Percentiles rank a stretch among this genome's conserved stretches.
These are phyloP conservation scores for Clavispora phyllophila DNA, from an alignment of 805 yeast species.

Conservation along the genomic window DNA sequence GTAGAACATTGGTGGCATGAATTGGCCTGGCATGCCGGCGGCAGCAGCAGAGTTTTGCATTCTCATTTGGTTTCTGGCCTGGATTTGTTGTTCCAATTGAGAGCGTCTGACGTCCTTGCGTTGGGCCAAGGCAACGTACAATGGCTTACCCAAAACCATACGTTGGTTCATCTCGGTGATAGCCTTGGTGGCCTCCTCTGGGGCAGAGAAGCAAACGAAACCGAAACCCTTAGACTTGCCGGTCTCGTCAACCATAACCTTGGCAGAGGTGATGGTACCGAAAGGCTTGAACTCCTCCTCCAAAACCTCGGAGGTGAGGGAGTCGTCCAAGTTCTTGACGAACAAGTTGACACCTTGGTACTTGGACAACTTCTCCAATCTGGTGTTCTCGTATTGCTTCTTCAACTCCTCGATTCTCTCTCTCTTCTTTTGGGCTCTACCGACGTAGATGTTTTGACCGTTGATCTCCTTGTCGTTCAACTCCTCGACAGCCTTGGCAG, in stretches of 20 bases:
- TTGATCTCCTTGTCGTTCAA: slow-evolving; percentile 82
- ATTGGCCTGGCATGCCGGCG: slow-evolving; percentile 79
- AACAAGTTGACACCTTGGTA: slow-evolving; percentile 97
- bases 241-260: slow-evolving; percentile 90
- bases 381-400: slow-evolving; percentile 87
- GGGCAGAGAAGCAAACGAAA: slow-evolving; percentile 94
- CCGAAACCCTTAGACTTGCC: slow-evolving; percentile 98
- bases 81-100: slow-evolving; percentile 96
- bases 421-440: slow-evolving; percentile 98
- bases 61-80: slow-evolving; percentile 97
- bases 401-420: slow-evolving; percentile 96
- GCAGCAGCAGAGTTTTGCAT: slow-evolving; percentile 94
- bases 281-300: slow-evolving; percentile 88
- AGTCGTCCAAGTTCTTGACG: slow-evolving; percentile 93
- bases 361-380: slow-evolving; percentile 86
- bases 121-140: slow-evolving; percentile 98
- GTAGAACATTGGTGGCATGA: slow-evolving; percentile 81
- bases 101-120: slow-evolving; percentile 96
- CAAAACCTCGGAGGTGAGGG: slow-evolving; percentile 85
- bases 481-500: slow-evolving; percentile 86
- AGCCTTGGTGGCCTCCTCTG: slow-evolving; percentile 99
- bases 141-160: slow-evolving; percentile 91
- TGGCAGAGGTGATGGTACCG: slow-evolving; percentile 93
- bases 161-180: slow-evolving; percentile 97
- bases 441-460: slow-evolving; percentile 86